These are phyloP conservation scores for Malus sieversii DNA, from an alignment of 306 rosid species.

Conservation along the genomic window DNA sequence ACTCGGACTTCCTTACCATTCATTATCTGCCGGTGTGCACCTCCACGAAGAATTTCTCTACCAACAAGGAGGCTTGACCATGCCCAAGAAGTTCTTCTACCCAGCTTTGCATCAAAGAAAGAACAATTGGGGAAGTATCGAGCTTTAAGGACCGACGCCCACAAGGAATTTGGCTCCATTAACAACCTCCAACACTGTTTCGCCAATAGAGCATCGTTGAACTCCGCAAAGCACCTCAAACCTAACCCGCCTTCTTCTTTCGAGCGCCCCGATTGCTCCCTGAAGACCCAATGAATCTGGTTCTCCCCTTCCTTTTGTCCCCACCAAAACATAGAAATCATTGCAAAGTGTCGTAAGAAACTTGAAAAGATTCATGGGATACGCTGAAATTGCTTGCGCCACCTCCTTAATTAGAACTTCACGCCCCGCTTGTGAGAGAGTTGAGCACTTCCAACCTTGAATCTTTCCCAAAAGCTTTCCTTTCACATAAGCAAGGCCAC, in stretches of 20 bases:
- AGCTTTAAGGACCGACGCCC: too few species aligned
- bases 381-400: accelerated
- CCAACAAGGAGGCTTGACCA: too few species aligned
- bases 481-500: too few species aligned
- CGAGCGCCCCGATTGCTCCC: accelerated
- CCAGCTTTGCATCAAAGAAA: too few species aligned
- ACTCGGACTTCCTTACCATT: too few species aligned
- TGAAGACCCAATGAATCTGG: accelerated
- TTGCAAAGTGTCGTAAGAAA: not conserved
- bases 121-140: too few species aligned
- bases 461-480: not conserved
- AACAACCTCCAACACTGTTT: not conserved
- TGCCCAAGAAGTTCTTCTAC: too few species aligned
- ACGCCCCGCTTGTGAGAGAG: too few species aligned
- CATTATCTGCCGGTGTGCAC: too few species aligned
- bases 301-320: not conserved
- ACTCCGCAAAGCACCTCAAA: not conserved
- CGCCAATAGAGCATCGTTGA: accelerated
- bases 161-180: not conserved
- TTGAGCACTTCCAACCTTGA: too few species aligned
- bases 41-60: too few species aligned
- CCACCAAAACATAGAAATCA: not conserved
- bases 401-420: not conserved
- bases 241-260: accelerated
- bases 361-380: not conserved